Conservation (phyloP, 371 early-diverging fungal genomes). For the Mucor piriformis region DNA sequence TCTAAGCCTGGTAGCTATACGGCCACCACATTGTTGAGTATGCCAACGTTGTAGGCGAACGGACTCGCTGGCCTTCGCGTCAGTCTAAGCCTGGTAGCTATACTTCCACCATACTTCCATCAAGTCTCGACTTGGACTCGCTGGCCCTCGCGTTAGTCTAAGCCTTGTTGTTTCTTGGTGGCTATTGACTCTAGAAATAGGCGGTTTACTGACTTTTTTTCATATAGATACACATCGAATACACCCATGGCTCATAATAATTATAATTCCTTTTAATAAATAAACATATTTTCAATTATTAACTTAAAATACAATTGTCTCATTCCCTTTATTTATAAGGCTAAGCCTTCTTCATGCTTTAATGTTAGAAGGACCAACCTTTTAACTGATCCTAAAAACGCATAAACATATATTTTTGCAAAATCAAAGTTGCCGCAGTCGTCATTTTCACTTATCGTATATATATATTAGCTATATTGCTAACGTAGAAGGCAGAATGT, state of each 20-base stretch:
- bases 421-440: constrained; percentile 11
- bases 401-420: constrained; percentile 6
- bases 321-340: constrained; percentile 6
- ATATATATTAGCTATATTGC: constrained; percentile 6
- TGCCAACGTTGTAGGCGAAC: constrained; percentile 22
- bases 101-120: constrained; percentile 18
- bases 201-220: constrained; percentile 20
- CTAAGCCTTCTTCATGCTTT: constrained; percentile 9
- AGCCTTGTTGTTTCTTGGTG: constrained; percentile 20
- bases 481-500: constrained; percentile 7
- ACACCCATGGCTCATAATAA: constrained; percentile 9
- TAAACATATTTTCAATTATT: constrained; percentile 6
- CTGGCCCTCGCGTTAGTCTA: constrained; percentile 23
- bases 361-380: constrained; percentile 3
- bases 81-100: constrained; percentile 23
- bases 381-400: constrained; percentile 14
- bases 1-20: constrained; percentile 18
- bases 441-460: constrained; percentile 15
- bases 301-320: constrained; percentile 3
- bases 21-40: constrained; percentile 10
- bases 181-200: constrained; percentile 26
- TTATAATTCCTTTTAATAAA: constrained; percentile 8
- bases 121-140: constrained; percentile 13
- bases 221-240: constrained; percentile 1
- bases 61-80: constrained; percentile 22